Evolutionary conservation across 805 yeast genomes (phyloP).

Genomic region (Ascoidea tarda): DNA sequence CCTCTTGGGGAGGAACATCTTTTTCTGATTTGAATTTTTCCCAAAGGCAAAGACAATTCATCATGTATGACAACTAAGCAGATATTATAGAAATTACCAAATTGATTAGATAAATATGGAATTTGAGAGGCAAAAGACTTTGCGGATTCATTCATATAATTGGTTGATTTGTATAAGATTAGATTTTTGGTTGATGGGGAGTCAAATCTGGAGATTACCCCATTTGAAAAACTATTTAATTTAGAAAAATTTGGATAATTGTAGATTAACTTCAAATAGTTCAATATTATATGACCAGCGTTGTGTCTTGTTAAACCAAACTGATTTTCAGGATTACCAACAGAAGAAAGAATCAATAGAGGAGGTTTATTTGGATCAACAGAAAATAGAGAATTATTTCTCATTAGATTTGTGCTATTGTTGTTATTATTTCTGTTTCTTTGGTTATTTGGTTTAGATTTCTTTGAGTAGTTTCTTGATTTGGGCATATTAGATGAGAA

Average conservation of each 20-base stretch:
- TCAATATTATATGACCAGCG: background rate
- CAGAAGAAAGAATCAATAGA: background rate
- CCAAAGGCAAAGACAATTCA: slow-evolving; percentile 55
- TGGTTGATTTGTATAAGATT: slow-evolving; percentile 1
- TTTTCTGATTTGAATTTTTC: slow-evolving; percentile 47
- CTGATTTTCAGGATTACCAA: background rate
- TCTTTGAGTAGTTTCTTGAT: too few species aligned
- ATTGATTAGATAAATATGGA: background rate
- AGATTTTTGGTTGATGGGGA: background rate
- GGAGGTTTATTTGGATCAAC: background rate
- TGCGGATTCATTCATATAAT: slow-evolving; percentile 30
- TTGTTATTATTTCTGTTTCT: too few species aligned
- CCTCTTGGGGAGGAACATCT: slow-evolving; percentile 59
- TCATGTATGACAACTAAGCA: slow-evolving; percentile 61
- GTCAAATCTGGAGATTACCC: background rate
- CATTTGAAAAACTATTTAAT: background rate
- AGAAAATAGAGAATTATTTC: too few species aligned
- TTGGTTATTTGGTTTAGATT: too few species aligned
- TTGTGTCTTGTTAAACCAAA: background rate
- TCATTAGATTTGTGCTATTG: too few species aligned
- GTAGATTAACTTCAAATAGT: too few species aligned
- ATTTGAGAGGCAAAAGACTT: slow-evolving; percentile 34
- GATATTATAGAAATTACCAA: slow-evolving; percentile 10
- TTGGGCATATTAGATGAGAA: too few species aligned
- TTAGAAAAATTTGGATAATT: background rate